These are phyloP conservation scores for Chalaropsis ovoidea DNA, from an alignment of 2,329 filamentous ascomycete species.

Conservation along the genomic window DNA sequence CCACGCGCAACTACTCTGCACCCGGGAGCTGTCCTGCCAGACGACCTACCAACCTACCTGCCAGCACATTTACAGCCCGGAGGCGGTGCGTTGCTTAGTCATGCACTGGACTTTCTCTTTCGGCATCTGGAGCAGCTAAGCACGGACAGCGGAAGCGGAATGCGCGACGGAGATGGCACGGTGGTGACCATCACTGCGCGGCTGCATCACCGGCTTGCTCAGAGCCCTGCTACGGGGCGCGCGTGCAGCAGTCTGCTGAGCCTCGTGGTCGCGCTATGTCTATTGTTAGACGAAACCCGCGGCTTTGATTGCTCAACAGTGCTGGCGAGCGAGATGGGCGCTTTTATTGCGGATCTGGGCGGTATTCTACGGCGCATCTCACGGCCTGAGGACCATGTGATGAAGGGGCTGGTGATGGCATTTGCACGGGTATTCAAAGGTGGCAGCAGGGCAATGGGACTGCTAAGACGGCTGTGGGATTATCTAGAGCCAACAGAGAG, in stretches of 20 bases:
- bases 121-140: constrained; percentile 18
- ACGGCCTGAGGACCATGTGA: constrained; percentile 21
- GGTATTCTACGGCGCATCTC: constrained; percentile 26
- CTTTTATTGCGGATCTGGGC: constrained; percentile 29
- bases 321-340: constrained; percentile 28
- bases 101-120: constrained; percentile 10
- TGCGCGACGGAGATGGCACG: not conserved
- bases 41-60: not conserved
- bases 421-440: constrained; percentile 28
- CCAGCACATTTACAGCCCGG: constrained; percentile 9
- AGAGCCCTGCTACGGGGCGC: constrained; percentile 7
- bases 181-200: constrained; percentile 5
- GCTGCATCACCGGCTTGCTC: constrained; percentile 19
- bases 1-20: not conserved
- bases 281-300: constrained; percentile 29
- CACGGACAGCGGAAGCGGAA: not conserved
- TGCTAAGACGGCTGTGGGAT: constrained; percentile 28
- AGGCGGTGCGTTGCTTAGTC: not conserved
- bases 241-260: constrained; percentile 22
- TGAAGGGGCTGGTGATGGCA: constrained; percentile 27
- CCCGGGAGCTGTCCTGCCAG: not conserved
- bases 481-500: constrained; percentile 25
- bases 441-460: constrained; percentile 18
- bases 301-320: constrained; percentile 30
- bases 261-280: constrained; percentile 28